phyloP scores from a whole-genome alignment of 768 basidiomycete species.

The Porphyrellus cyaneotinctus region DNA sequence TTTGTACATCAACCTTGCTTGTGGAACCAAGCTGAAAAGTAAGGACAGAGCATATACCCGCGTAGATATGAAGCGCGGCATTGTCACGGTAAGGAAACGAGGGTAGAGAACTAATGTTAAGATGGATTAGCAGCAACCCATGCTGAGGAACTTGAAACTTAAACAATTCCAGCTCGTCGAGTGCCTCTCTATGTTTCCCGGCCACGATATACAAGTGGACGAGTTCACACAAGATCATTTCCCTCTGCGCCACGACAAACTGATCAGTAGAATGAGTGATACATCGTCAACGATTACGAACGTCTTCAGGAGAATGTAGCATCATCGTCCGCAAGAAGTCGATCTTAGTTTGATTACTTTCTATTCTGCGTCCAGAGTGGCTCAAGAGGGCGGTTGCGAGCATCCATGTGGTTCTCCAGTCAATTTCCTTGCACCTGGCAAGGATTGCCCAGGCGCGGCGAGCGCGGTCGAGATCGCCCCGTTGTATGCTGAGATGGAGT shows the following conservation, averaged over 20 bases:
- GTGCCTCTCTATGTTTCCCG: constrained; percentile 59
- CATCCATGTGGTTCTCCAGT: constrained; percentile 72
- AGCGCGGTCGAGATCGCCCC: constrained; percentile 60
- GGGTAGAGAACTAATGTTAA: constrained; percentile 63
- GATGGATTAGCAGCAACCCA: background rate
- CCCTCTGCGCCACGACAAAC: constrained; percentile 47
- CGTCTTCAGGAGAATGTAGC: constrained; percentile 64
- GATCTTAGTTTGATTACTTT: constrained; percentile 36
- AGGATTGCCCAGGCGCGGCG: constrained; percentile 71
- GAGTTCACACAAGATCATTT: constrained; percentile 71
- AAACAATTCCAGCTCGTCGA: constrained; percentile 85
- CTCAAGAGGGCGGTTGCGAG: constrained; percentile 57
- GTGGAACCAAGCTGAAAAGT: constrained; percentile 40
- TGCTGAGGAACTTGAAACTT: constrained; percentile 20
- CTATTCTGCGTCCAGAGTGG: constrained; percentile 26
- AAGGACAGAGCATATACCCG: constrained; percentile 69
- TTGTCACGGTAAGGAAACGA: constrained; percentile 87
- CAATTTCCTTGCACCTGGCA: constrained; percentile 69
- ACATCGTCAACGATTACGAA: constrained; percentile 33
- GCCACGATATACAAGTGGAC: constrained; percentile 60
- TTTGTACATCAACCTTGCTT: constrained; percentile 1
- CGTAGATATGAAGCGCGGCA: constrained; percentile 74
- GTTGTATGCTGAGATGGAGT: constrained; percentile 65
- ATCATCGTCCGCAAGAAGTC: constrained; percentile 69
- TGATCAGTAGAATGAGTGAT: constrained; percentile 11